Conservation (phyloP, 352 stramenopile genomes). For the Aphanomyces stellatus region DNA sequence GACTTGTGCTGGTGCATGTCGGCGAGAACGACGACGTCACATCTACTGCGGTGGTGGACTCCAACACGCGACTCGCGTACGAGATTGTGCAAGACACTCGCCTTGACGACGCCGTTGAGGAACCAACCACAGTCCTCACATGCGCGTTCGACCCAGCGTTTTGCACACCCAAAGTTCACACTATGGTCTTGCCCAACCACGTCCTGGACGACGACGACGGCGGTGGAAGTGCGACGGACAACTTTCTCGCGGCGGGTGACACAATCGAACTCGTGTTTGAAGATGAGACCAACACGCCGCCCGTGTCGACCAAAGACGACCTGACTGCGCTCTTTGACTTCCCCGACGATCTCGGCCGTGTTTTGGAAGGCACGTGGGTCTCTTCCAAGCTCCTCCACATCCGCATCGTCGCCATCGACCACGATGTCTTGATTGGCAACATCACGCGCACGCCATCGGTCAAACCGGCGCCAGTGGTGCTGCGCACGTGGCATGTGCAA, state of each 20-base stretch:
- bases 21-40: background rate
- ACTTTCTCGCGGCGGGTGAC: constrained; percentile 32
- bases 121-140: too few species aligned
- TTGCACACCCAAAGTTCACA: background rate
- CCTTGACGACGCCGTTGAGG: too few species aligned
- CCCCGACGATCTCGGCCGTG: constrained; percentile 47
- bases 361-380: constrained; percentile 29
- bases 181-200: constrained; percentile 3
- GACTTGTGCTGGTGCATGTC: background rate
- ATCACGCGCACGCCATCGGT: constrained; percentile 40
- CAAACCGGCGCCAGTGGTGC: constrained; percentile 14
- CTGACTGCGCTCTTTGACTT: constrained; percentile 45
- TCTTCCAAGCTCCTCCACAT: constrained; percentile 39
- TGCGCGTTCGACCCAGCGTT: constrained; percentile 5
- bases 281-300: constrained; percentile 40
- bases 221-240: too few species aligned
- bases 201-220: too few species aligned
- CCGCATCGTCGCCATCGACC: constrained; percentile 29
- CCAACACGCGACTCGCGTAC: too few species aligned
- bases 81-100: too few species aligned
- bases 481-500: background rate
- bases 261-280: constrained; percentile 46
- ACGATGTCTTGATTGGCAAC: constrained; percentile 30
- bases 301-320: constrained; percentile 23
- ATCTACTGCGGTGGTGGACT: background rate